phyloP scores from a whole-genome alignment of 73 alveolate species.

The Paramecium primaurelia region DNA sequence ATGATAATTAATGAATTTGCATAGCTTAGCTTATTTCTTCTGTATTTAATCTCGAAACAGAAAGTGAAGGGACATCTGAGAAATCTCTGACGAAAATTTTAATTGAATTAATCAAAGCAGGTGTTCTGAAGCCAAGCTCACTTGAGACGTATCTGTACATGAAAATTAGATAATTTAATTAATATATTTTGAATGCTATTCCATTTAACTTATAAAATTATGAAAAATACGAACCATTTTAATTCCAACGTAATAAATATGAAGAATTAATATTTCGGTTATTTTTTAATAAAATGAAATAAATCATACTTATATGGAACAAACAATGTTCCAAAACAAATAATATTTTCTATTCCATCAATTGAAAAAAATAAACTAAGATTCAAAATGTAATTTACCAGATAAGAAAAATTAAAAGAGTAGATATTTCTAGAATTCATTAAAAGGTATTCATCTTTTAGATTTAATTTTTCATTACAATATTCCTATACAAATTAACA shows the following conservation, averaged over 20 bases:
- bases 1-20: not conserved
- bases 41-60: not conserved
- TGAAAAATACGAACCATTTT: not conserved
- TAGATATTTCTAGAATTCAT: not conserved
- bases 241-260: not conserved
- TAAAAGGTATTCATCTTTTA: not conserved
- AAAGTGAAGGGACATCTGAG: not conserved
- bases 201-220: not conserved
- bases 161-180: not conserved
- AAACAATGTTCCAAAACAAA: not conserved
- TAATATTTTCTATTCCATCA: not conserved
- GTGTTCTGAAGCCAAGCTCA: not conserved
- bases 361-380: not conserved
- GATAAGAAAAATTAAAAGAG: not conserved
- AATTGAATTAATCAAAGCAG: not conserved
- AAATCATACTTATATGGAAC: not conserved
- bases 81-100: not conserved
- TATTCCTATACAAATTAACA: not conserved
- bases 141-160: conserved; percentile 18
- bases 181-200: not conserved
- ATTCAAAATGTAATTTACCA: not conserved
- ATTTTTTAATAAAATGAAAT: not conserved
- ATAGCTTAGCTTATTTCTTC: conserved; percentile 5
- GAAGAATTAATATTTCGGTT: not conserved
- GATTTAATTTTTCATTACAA: not conserved